Conservation (phyloP, 352 stramenopile genomes). For the Phytophthora cryptogea region DNA sequence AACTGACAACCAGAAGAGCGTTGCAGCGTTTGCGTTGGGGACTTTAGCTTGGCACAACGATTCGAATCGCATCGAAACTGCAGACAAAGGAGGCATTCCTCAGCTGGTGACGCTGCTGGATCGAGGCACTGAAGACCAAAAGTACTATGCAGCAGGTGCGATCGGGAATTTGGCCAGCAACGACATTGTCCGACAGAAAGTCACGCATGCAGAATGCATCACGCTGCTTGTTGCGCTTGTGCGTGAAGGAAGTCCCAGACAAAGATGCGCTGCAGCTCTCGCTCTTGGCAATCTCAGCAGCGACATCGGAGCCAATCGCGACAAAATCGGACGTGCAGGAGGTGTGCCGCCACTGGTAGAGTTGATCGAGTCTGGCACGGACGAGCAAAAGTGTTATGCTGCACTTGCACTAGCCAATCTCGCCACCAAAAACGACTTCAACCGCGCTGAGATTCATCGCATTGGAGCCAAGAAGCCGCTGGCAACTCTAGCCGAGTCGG, state of each 20-base stretch:
- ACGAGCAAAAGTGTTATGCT: conserved; percentile 4
- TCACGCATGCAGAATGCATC: not conserved
- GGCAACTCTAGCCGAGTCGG: not conserved
- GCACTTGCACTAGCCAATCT: not conserved
- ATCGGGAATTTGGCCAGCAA: not conserved
- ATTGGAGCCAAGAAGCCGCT: not conserved
- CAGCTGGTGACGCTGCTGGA: not conserved
- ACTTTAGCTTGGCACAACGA: conserved; percentile 2
- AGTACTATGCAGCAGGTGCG: conserved; percentile 1
- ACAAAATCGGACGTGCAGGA: not conserved
- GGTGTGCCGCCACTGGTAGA: not conserved
- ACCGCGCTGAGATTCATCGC: not conserved
- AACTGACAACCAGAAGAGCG: not conserved
- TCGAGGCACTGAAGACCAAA: conserved; percentile 1
- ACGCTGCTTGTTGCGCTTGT: conserved; percentile 1
- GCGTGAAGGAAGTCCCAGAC: not conserved
- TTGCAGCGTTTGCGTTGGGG: conserved; percentile 2
- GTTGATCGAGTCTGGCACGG: not conserved
- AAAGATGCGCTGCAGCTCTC: not conserved
- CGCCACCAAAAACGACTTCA: not conserved
- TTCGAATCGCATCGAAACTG: not conserved
- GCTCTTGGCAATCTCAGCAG: not conserved
- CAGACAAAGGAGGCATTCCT: not conserved
- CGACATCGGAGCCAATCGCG: not conserved
- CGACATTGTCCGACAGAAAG: not conserved